Percentiles rank a stretch among this genome's conserved stretches.
These are phyloP conservation scores for Capniomyces stellatus DNA, from an alignment of 371 early-diverging fungal genomes.

Conservation along the genomic window DNA sequence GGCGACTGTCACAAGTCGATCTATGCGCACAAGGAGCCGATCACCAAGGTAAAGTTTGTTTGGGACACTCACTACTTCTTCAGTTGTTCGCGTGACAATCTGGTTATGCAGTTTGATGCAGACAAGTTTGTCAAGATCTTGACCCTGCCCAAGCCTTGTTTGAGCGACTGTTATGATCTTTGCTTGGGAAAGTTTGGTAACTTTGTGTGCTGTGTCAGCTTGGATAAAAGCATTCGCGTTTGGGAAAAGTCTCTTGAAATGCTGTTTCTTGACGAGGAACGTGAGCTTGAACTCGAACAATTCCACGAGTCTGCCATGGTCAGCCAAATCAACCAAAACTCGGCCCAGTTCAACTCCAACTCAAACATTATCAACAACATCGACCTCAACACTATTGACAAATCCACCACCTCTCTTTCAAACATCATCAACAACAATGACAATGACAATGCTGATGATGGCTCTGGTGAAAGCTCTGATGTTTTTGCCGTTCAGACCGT, in stretches of 20 bases:
- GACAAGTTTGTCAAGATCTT: slow-evolving; percentile 92
- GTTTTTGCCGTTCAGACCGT: neutral
- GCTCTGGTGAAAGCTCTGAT: neutral
- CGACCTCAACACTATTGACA: too few relatives aligned
- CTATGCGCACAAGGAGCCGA: slow-evolving; percentile 82
- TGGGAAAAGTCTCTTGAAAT: slow-evolving; percentile 93
- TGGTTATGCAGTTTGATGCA: slow-evolving; percentile 91
- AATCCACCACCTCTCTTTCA: too few relatives aligned
- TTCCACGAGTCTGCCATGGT: slow-evolving; percentile 59
- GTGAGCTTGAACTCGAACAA: slow-evolving; percentile 82
- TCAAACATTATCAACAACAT: too few relatives aligned
- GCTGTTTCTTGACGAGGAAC: slow-evolving; percentile 87
- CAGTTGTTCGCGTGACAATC: slow-evolving; percentile 68
- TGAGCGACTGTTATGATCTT: slow-evolving; percentile 72
- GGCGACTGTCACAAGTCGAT: slow-evolving; percentile 94
- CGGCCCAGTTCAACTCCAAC: slow-evolving; percentile 2
- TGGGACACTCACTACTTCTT: slow-evolving; percentile 90
- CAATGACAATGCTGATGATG: neutral
- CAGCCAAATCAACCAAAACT: slow-evolving; percentile 39
- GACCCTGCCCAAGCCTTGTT: slow-evolving; percentile 52
- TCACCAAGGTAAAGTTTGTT: slow-evolving; percentile 73
- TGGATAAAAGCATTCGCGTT: slow-evolving; percentile 80
- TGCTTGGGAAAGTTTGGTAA: slow-evolving; percentile 72
- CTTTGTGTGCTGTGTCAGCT: slow-evolving; percentile 67
- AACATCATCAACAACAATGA: neutral